These are phyloP conservation scores for Leccinellum luteum DNA, from an alignment of 768 basidiomycete genomes.

Conservation along the genomic window DNA sequence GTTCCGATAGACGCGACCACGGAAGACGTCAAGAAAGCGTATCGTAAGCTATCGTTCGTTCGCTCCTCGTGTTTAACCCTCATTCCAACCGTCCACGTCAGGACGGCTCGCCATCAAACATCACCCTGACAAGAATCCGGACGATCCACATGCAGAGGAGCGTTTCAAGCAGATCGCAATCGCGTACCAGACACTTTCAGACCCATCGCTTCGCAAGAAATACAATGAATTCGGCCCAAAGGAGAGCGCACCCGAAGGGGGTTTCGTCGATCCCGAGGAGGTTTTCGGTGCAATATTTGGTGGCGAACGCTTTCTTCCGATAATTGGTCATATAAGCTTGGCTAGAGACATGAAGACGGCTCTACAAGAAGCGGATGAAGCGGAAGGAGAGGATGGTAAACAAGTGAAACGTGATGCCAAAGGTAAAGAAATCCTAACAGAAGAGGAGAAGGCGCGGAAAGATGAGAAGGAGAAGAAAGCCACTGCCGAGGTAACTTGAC, in stretches of 20 bases:
- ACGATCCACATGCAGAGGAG: constrained; percentile 82
- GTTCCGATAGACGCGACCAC: constrained; percentile 70
- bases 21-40: constrained; percentile 90
- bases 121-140: constrained; percentile 90
- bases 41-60: constrained; percentile 49
- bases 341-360: constrained; percentile 93
- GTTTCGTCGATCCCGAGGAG: constrained; percentile 84
- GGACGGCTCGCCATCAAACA: constrained; percentile 86
- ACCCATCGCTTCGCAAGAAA: constrained; percentile 69
- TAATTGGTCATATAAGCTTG: constrained; percentile 86
- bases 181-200: constrained; percentile 84
- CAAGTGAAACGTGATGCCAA: constrained; percentile 49
- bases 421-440: constrained; percentile 51
- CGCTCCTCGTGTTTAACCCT: background rate
- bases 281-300: constrained; percentile 85
- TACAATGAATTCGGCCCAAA: constrained; percentile 92
- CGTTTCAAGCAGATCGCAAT: constrained; percentile 91
- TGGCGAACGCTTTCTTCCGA: constrained; percentile 79
- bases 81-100: constrained; percentile 24
- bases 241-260: constrained; percentile 79
- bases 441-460: constrained; percentile 70
- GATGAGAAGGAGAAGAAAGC: constrained; percentile 72
- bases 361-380: constrained; percentile 81
- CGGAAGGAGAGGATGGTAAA: constrained; percentile 45
- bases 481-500: constrained; percentile 57